Percentiles rank a stretch among this genome's conserved stretches.
Evolutionary conservation across 805 yeast species (phyloP).

Genomic region (Kockiozyma suomiensis): DNA sequence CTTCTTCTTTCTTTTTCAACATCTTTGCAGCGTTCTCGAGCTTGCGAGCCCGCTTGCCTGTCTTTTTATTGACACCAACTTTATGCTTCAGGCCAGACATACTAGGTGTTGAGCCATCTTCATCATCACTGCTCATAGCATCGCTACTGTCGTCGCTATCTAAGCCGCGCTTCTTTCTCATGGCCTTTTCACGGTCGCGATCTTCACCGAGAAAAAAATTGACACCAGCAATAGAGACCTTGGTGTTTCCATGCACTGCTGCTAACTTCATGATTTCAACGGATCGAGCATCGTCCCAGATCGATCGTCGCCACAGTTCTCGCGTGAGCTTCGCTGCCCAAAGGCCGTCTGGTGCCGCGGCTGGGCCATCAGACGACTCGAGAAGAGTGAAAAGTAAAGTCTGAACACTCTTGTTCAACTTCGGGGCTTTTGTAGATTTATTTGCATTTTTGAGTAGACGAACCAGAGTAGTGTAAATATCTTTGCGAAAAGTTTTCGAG

Average conservation of each 20-base stretch:
- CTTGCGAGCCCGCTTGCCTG: constrained; percentile 77
- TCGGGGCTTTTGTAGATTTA: constrained; percentile 86
- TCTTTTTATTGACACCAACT: constrained; percentile 79
- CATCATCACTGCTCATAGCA: constrained; percentile 46
- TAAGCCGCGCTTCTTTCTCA: constrained; percentile 56
- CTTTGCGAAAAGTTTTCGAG: constrained; percentile 79
- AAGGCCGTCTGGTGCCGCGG: constrained; percentile 69
- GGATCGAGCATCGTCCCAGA: constrained; percentile 96
- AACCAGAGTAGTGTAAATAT: constrained; percentile 77
- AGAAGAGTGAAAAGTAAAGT: constrained; percentile 85
- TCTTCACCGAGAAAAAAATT: constrained; percentile 93
- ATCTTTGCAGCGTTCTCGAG: constrained; percentile 72
- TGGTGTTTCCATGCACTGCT: constrained; percentile 80
- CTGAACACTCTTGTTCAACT: constrained; percentile 85
- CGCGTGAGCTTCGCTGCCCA: constrained; percentile 97
- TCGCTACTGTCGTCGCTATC: constrained; percentile 58
- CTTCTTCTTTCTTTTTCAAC: constrained; percentile 55
- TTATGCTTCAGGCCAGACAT: constrained; percentile 63
- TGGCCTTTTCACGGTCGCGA: constrained; percentile 82
- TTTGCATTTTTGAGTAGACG: constrained; percentile 80
- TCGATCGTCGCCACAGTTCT: constrained; percentile 95
- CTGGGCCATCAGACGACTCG: constrained; percentile 46
- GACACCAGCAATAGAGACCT: constrained; percentile 88
- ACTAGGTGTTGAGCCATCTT: constrained; percentile 15
- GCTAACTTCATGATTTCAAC: constrained; percentile 99